Conservation (phyloP, 2,329 filamentous ascomycete genomes). For the Dactylellina cionopaga region DNA sequence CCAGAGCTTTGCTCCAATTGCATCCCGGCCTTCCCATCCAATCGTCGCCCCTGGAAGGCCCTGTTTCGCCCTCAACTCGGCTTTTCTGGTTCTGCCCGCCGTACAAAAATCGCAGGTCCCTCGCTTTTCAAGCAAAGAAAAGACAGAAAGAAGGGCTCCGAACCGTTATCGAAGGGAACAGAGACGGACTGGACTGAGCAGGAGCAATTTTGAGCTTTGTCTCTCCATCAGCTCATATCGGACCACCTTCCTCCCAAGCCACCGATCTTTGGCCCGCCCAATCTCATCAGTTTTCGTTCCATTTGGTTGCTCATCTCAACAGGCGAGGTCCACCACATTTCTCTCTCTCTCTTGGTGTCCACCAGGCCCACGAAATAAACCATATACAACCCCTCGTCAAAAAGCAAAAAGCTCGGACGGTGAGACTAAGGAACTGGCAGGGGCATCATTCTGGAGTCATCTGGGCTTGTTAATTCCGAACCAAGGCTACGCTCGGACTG, state of each 20-base stretch:
- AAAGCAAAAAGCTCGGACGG: constrained; percentile 18
- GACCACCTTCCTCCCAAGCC: constrained; percentile 19
- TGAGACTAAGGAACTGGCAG: not conserved
- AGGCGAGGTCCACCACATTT: constrained; percentile 30
- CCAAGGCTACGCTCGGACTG: constrained; percentile 21
- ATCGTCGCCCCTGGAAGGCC: constrained; percentile 8
- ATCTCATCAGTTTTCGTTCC: constrained; percentile 1
- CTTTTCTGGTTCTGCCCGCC: not conserved
- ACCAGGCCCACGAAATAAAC: constrained; percentile 9
- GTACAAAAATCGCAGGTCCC: constrained; percentile 17
- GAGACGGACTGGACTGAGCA: not conserved
- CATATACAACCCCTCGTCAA: constrained; percentile 1
- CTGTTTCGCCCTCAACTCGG: not conserved
- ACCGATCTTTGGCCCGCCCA: constrained; percentile 15
- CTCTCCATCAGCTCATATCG: constrained; percentile 27
- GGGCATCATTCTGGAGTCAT: constrained; percentile 15
- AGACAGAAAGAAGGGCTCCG: not conserved
- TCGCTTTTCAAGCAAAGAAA: not conserved
- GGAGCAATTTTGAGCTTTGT: not conserved
- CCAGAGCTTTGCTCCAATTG: constrained; percentile 9
- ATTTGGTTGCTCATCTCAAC: constrained; percentile 6
- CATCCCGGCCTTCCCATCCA: constrained; percentile 29
- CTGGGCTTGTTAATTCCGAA: constrained; percentile 40
- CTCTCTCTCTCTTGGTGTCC: not conserved
- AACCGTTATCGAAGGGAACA: not conserved